phyloP scores from a whole-genome alignment of 495 filamentous ascomycete species.

The Talaromyces proteolyticus region DNA sequence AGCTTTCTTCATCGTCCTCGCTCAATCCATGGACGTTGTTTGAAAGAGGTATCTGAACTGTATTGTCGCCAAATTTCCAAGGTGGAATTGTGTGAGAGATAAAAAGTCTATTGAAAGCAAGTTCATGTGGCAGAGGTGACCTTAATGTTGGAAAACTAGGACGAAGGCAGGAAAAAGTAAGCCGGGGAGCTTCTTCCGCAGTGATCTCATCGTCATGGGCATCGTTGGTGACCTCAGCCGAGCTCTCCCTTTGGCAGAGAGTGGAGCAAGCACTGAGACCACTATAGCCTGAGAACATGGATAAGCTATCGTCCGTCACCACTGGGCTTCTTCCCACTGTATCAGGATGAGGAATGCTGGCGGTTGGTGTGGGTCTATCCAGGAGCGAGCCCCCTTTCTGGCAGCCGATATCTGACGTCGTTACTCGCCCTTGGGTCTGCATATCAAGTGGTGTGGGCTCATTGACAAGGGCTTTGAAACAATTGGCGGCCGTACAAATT shows the following conservation, averaged over 20 bases:
- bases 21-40: constrained; percentile 28
- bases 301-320: constrained; percentile 22
- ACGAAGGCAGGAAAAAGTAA: constrained; percentile 29
- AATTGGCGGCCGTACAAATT: constrained; percentile 34
- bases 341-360: constrained; percentile 35
- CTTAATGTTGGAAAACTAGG: constrained; percentile 14
- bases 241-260: constrained; percentile 24
- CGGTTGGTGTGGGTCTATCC: constrained; percentile 30
- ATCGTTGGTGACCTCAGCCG: constrained; percentile 13
- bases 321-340: constrained; percentile 15
- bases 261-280: constrained; percentile 19
- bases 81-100: constrained; percentile 25
- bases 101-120: constrained; percentile 15
- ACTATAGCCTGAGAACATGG: constrained; percentile 20
- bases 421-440: constrained; percentile 14
- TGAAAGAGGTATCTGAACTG: constrained; percentile 29
- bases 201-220: constrained; percentile 25
- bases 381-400: constrained; percentile 28
- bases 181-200: constrained; percentile 16
- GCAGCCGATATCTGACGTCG: constrained; percentile 21
- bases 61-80: constrained; percentile 31
- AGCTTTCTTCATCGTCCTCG: constrained; percentile 28
- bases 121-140: constrained; percentile 22
- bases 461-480: constrained; percentile 27
- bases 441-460: constrained; percentile 13